A percentile compares a stretch with the other conserved stretches of the same genome.
Evolutionary conservation across 768 basidiomycete species (phyloP).

Genomic region (Boletus insuetus): DNA sequence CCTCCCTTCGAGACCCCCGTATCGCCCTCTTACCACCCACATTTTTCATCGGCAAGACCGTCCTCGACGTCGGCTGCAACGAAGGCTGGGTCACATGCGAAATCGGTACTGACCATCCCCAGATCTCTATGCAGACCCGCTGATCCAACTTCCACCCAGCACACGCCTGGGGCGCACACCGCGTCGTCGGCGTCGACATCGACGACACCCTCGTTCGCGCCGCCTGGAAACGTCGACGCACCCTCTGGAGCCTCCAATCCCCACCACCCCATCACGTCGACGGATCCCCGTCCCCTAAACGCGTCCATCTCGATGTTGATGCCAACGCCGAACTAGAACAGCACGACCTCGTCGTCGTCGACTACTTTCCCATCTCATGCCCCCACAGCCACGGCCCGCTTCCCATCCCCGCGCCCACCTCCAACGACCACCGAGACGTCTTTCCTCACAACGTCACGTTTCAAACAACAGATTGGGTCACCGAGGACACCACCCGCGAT

Average conservation of each 20-base stretch:
- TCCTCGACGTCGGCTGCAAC: slow-evolving; percentile 87
- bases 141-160: slow-evolving; percentile 39
- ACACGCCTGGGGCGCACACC: slow-evolving; percentile 58
- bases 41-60: slow-evolving; percentile 53
- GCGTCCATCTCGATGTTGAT: slow-evolving; percentile 4
- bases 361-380: slow-evolving; percentile 77
- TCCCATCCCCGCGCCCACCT: slow-evolving; percentile 49
- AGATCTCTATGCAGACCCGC: neutral
- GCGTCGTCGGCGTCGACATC: slow-evolving; percentile 82
- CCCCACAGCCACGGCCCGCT: slow-evolving; percentile 74
- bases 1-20: slow-evolving; percentile 57
- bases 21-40: slow-evolving; percentile 55
- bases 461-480: slow-evolving; percentile 71
- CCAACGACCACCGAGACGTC: slow-evolving; percentile 22
- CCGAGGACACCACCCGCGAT: slow-evolving; percentile 53
- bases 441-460: slow-evolving; percentile 86
- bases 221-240: slow-evolving; percentile 71
- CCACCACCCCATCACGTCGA: neutral
- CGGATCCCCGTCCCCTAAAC: slow-evolving; percentile 5
- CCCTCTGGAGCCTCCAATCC: slow-evolving; percentile 67
- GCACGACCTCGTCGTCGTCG: slow-evolving; percentile 11
- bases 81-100: slow-evolving; percentile 84
- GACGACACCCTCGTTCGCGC: slow-evolving; percentile 69
- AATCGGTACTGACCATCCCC: slow-evolving; percentile 45
- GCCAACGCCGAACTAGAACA: neutral